Conservation (phyloP, 805 yeast genomes). For the Peterozyma xylosa region DNA sequence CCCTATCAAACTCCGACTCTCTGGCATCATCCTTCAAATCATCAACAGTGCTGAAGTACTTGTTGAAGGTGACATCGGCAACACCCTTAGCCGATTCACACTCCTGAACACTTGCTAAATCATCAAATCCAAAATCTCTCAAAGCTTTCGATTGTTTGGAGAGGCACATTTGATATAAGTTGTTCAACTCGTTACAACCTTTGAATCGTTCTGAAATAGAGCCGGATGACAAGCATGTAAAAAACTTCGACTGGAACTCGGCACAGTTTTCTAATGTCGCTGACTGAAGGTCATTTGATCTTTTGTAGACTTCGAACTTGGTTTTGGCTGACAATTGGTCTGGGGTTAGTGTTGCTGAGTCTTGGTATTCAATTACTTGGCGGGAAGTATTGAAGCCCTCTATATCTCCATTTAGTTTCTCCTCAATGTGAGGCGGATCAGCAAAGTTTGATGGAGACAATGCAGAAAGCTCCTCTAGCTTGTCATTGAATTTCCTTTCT, state of each 20-base stretch:
- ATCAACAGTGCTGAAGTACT: conserved; percentile 16
- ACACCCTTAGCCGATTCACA: conserved; percentile 18
- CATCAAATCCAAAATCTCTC: conserved; percentile 21
- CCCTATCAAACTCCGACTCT: conserved; percentile 16
- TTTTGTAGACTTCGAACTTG: conserved; percentile 19
- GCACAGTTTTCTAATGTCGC: conserved; percentile 24
- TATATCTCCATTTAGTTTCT: no score
- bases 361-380: no score
- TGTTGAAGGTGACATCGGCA: conserved; percentile 21
- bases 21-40: conserved; percentile 19
- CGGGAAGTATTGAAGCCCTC: no score
- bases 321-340: conserved; percentile 10
- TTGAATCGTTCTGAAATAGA: conserved; percentile 4
- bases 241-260: conserved; percentile 20
- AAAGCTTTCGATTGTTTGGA: conserved; percentile 23
- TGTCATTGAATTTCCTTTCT: no score
- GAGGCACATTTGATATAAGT: conserved; percentile 22
- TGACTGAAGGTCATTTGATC: conserved; percentile 19
- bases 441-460: no score
- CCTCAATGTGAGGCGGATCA: no score
- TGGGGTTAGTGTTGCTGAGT: not conserved
- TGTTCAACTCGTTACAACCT: conserved; percentile 15
- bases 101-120: conserved; percentile 19
- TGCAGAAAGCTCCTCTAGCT: no score
- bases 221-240: conserved; percentile 15